Evolutionary conservation across 306 rosid species (phyloP).

Genomic region (Cucumis sativus): DNA sequence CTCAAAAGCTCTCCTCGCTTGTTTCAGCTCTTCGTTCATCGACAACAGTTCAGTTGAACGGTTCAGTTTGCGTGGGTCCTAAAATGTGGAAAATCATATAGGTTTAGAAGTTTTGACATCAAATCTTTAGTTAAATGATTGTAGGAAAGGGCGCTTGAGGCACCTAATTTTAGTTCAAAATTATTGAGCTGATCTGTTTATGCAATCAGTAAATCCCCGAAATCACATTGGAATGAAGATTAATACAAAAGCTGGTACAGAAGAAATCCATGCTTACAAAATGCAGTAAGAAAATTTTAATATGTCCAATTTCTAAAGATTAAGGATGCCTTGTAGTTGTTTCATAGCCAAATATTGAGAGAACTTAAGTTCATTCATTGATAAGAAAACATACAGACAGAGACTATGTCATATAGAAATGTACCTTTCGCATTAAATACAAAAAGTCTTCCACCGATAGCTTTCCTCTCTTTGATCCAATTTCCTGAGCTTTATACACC

Average conservation of each 20-base stretch:
- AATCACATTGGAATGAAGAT: not conserved
- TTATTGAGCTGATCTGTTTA: not conserved
- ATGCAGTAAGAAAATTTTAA: not conserved
- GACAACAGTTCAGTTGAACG: slow-evolving; percentile 74
- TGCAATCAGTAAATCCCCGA: not conserved
- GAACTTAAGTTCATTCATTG: not conserved
- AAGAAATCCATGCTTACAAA: not conserved
- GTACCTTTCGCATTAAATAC: slow-evolving; percentile 83
- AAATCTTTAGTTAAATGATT: not conserved
- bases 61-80: slow-evolving; percentile 75
- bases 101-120: not conserved
- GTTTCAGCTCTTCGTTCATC: slow-evolving; percentile 87
- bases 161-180: not conserved
- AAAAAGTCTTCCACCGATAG: slow-evolving; percentile 80
- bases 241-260: not conserved
- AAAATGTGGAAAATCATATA: slow-evolving; percentile 3
- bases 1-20: slow-evolving; percentile 85
- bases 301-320: not conserved
- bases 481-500: slow-evolving; percentile 94
- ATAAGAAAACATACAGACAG: not conserved
- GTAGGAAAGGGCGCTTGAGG: not conserved
- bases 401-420: slow-evolving; percentile 9
- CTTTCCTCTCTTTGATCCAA: slow-evolving; percentile 85
- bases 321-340: not conserved
- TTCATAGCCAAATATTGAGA: not conserved